phyloP scores from a whole-genome alignment of 73 alveolate genomes.

The Paramecium sexaurelia region DNA sequence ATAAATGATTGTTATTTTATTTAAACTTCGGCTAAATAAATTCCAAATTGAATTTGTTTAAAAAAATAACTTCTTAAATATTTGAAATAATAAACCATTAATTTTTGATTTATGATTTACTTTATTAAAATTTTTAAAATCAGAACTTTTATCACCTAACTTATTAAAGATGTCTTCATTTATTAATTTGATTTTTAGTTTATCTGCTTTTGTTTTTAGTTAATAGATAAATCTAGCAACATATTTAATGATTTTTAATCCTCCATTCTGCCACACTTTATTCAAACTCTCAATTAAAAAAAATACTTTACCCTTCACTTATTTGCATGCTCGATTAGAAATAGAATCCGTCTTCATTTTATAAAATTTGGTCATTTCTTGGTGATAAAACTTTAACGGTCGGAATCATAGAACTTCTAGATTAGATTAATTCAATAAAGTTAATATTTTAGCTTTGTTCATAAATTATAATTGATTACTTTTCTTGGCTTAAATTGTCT shows the following conservation, averaged over 20 bases:
- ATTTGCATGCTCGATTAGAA: not conserved
- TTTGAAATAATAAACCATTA: not conserved
- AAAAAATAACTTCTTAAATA: not conserved
- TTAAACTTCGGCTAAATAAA: not conserved
- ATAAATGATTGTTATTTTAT: not conserved
- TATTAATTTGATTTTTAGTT: not conserved
- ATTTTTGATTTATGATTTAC: not conserved
- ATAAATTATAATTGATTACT: not conserved
- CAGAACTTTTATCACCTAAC: not conserved
- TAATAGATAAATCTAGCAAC: slow-evolving; percentile 11
- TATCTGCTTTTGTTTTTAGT: slow-evolving; percentile 21
- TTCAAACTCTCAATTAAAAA: not conserved
- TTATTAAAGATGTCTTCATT: not conserved
- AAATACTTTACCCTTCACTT: not conserved
- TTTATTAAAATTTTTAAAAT: not conserved
- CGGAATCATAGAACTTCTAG: not conserved
- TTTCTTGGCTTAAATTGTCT: not conserved
- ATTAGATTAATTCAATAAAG: not conserved
- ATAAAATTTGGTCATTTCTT: not conserved
- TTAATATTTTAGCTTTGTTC: not conserved
- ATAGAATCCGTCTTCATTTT: not conserved
- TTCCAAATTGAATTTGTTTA: not conserved
- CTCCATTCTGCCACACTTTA: slow-evolving; percentile 1
- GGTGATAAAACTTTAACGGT: not conserved
- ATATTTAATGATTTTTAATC: not conserved